These are phyloP conservation scores for Scheffersomyces parashehatae DNA, from an alignment of 1,139 yeast species.

Conservation along the genomic window DNA sequence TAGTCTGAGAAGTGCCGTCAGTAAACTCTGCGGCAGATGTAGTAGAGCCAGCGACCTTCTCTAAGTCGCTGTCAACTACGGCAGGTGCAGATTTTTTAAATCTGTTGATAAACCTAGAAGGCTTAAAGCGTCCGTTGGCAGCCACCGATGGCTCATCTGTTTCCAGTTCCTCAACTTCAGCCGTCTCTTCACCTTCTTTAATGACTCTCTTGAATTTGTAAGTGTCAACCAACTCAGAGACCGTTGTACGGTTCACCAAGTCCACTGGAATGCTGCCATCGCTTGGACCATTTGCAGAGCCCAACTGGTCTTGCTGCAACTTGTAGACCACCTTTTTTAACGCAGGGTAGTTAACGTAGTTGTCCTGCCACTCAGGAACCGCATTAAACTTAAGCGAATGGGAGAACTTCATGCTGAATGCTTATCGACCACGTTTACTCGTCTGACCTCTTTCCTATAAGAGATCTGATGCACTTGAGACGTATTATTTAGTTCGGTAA, in stretches of 20 bases:
- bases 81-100: slow-evolving; percentile 8
- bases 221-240: slow-evolving; percentile 28
- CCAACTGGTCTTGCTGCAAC: slow-evolving; percentile 40
- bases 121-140: slow-evolving; percentile 6
- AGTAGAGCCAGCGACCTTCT: neutral
- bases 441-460: neutral
- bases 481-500: no score
- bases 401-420: slow-evolving; percentile 62
- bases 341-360: slow-evolving; percentile 64
- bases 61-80: slow-evolving; percentile 1
- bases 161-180: slow-evolving; percentile 3
- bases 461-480: no score
- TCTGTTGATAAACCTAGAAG: slow-evolving; percentile 15
- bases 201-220: slow-evolving; percentile 4
- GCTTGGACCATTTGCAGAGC: slow-evolving; percentile 19
- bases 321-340: slow-evolving; percentile 61
- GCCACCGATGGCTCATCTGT: slow-evolving; percentile 8
- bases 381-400: slow-evolving; percentile 76
- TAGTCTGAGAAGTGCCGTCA: slow-evolving; percentile 1
- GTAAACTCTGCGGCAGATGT: neutral
- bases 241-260: slow-evolving; percentile 21
- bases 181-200: slow-evolving; percentile 1
- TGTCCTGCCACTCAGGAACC: slow-evolving; percentile 78
- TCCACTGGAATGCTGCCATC: slow-evolving; percentile 26
- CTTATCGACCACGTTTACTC: neutral